Conservation (phyloP, 2,329 filamentous ascomycete genomes). For the Grosmannia clavigera region DNA sequence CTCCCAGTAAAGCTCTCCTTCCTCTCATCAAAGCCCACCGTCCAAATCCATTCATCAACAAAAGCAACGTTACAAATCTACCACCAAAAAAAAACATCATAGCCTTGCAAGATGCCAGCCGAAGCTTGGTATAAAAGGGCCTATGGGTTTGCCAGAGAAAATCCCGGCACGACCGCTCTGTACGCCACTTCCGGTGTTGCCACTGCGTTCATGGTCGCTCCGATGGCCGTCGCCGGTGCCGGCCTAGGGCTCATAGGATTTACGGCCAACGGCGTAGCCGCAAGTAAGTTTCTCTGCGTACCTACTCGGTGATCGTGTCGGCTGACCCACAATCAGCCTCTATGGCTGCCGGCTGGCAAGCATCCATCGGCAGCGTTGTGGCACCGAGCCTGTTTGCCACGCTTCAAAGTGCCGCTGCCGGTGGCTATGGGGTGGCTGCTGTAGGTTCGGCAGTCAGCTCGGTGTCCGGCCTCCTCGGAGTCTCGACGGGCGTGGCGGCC, state of each 20-base stretch:
- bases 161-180: neutral
- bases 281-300: neutral
- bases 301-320: neutral
- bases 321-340: conserved; percentile 12
- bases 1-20: neutral
- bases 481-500: neutral
- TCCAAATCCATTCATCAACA: neutral
- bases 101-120: neutral
- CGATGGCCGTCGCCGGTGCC: neutral
- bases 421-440: conserved; percentile 15
- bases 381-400: conserved; percentile 16
- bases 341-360: conserved; percentile 15
- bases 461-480: neutral
- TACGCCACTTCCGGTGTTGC: neutral
- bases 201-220: neutral
- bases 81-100: neutral
- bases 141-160: neutral
- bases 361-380: conserved; percentile 16
- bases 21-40: neutral
- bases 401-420: conserved; percentile 20
- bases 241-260: neutral
- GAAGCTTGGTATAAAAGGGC: neutral
- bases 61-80: neutral
- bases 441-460: neutral
- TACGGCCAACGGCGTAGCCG: neutral